Conservation (phyloP, 768 basidiomycete genomes). For the Hericium erinaceus region DNA sequence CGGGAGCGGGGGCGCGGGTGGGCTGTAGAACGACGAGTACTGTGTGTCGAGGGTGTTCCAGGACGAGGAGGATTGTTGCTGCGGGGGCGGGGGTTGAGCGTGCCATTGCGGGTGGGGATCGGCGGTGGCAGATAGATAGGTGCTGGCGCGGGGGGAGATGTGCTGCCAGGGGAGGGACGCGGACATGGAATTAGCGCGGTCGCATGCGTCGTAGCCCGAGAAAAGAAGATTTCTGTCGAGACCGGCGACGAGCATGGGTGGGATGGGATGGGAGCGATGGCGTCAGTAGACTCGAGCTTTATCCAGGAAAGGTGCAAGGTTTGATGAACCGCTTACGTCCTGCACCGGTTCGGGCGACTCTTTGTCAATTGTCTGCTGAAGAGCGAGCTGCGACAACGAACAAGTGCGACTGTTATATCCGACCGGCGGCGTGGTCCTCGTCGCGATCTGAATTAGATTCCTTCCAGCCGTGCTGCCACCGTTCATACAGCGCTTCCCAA, state of each 20-base stretch:
- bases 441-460: no score
- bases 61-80: constrained; percentile 10
- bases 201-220: constrained; percentile 4
- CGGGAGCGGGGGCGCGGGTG: constrained; percentile 3
- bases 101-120: constrained; percentile 9
- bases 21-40: constrained; percentile 12
- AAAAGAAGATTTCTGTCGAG: constrained; percentile 12
- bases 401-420: no score
- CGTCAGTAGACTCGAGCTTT: not conserved
- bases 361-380: no score
- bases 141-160: not conserved
- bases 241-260: constrained; percentile 9
- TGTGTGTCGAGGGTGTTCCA: constrained; percentile 12
- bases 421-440: no score
- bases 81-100: constrained; percentile 4
- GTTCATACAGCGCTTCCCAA: no score
- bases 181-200: constrained; percentile 3
- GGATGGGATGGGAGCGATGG: not conserved
- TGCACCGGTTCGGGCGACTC: not conserved
- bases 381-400: no score
- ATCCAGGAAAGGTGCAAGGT: not conserved
- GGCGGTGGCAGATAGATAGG: constrained; percentile 7
- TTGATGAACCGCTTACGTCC: not conserved
- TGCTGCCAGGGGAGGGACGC: not conserved
- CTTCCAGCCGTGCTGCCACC: no score